Base-by-base conservation (phyloP, 805 yeast species). In the Kregervanrija fluxuum region DNA sequence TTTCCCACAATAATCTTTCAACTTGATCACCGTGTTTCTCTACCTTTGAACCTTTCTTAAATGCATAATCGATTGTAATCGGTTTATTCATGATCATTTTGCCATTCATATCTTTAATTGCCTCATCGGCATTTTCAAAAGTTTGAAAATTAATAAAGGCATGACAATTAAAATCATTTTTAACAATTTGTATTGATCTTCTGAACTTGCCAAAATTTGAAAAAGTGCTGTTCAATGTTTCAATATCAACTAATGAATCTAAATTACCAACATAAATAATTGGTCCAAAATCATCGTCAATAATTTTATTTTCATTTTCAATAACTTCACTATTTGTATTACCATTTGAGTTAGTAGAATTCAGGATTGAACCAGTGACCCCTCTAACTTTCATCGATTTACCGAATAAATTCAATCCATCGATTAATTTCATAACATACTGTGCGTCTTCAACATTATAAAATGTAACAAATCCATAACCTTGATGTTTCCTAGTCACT, bases 391-490 rank as follows among this genome's bases (percentile, higher is more conserved):
- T 74, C 30, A 90, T 51, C 2, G 73, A 66, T 53, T 81, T 77
- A 1, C 82, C 85, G 57, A 61, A 85, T 38, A 90, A 62, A 34
- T 75, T 65, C 1, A 79, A 65, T 6, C 88, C 89, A 47, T 73
- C 68, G 57, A 86, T 60, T 1, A 85, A 62, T 46, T 75, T 71
- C 33, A 74, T 62, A 1, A 80, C 86, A 59, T 89, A 91, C 8
- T 79, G 82, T 0, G 84, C 82, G 53, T 88, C 96, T 14, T 64
- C 68, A 2, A 66, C 64, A 12, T 70, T 66, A 41, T 67, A 63
- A 55, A 85, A 82, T 57, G 86, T 93, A 1, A 85, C 83, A 64
- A 93, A 91, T 9, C 95, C 97, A 66, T 71, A 91, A 5, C 97
- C 97, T 55, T 84, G 95, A 55, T 85, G 89, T 1, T 74, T 67